Evolutionary conservation across 345 rosid species (phyloP), one percentile per base, ranked within the genome.

Genomic region (Dipteronia dyeriana): DNA sequence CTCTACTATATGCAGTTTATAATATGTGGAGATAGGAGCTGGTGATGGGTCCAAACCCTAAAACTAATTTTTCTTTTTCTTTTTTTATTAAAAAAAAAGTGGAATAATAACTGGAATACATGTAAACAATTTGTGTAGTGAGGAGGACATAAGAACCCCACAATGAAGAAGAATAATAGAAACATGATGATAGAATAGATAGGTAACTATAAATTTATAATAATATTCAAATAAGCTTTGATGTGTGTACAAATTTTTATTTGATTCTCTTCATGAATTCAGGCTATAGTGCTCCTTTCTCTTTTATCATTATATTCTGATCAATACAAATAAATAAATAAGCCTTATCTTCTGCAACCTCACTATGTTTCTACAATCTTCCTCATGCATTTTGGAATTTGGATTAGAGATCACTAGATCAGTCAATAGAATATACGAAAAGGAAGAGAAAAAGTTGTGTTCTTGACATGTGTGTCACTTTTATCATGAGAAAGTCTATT

Each of bases 291-390:
- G n/a, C 57, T 16, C n/a, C n/a, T 53, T 53, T 16, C 5, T 14
- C 54, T 2, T 49, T 49, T 49, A 49, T 49, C 14, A 12, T 14
- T 49, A 49, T 41, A 41, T 41, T 41, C 8, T 41, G 9, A 41
- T 41, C 8, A 41, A 41, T 9, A 41, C 9, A 41, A 41, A 41
- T 56, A 56, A 17, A 19, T 19, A 17, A 56, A 56, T 19, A 56
- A 56, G 23, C 26, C 63, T 59, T 59, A 59, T 59, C 63, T 59
- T 59, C 63, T 20, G 63, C 63, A n/a, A 59, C 63, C 3, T n/a
- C 63, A 59, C 63, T 20, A 8, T 9, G 26, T 12, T 59, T 59
- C 63, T 59, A 59, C 63, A 59, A 59, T 59, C 63, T 59, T 59
- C 63, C 22, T 20, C 20, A 1, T 20, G 23, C 63, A 59, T 59